Conservation (phyloP, 306 rosid genomes). For the Sechiopsis laciniata region DNA sequence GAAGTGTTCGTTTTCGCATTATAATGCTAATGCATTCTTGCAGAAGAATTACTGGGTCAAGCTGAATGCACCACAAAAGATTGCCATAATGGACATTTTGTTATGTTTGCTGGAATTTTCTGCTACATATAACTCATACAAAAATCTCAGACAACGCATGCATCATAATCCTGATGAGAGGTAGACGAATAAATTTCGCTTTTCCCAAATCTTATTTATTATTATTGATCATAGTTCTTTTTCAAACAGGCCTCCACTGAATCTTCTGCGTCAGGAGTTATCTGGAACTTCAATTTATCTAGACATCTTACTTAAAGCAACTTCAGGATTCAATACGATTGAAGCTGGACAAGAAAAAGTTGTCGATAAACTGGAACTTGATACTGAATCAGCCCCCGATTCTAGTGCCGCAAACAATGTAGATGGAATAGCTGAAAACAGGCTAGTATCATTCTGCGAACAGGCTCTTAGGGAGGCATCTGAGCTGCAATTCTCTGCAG, state of each 20-base stretch:
- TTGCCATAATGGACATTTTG: constrained; percentile 73
- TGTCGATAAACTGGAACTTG: constrained; percentile 33
- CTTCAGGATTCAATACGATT: constrained; percentile 43
- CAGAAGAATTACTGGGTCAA: constrained; percentile 94
- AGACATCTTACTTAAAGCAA: constrained; percentile 77
- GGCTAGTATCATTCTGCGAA: constrained; percentile 82
- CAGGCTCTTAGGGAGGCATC: constrained; percentile 94
- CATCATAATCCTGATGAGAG: constrained; percentile 77
- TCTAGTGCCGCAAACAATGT: constrained; percentile 56
- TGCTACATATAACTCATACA: constrained; percentile 78
- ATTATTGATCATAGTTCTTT: constrained; percentile 18
- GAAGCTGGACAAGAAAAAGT: constrained; percentile 31
- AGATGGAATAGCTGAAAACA: constrained; percentile 79
- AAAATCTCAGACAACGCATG: constrained; percentile 86
- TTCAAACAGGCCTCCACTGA: constrained; percentile 87
- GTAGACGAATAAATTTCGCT: constrained; percentile 29
- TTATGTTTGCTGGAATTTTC: constrained; percentile 82
- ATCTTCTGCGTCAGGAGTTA: constrained; percentile 93
- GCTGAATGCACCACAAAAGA: constrained; percentile 64
- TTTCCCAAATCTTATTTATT: not conserved
- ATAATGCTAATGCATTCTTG: constrained; percentile 30
- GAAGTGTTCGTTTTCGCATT: constrained; percentile 18
- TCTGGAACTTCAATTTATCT: constrained; percentile 75
- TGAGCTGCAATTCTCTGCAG: constrained; percentile 74
- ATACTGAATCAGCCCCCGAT: constrained; percentile 26